Conservation (phyloP, 805 yeast species). For the Jamesozyma hellenica region DNA sequence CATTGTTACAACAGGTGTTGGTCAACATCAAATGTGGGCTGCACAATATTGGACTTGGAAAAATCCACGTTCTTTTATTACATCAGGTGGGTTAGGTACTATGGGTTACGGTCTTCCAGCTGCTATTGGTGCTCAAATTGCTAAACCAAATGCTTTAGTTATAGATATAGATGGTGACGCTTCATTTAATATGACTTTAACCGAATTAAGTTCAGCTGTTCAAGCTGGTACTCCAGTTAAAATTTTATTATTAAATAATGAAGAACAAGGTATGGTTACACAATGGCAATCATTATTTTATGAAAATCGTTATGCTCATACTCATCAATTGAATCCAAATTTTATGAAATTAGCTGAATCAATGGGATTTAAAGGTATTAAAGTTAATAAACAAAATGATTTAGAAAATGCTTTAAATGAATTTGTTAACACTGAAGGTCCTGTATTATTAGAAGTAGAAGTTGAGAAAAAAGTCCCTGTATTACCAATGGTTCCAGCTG, state of each 20-base stretch:
- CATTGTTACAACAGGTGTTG: constrained; percentile 94
- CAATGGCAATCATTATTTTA: constrained; percentile 98
- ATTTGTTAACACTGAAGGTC: constrained; percentile 70
- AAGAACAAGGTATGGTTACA: constrained; percentile 99
- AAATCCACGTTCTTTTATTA: constrained; percentile 82
- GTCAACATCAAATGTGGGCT: constrained; percentile 99
- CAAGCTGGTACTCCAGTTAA: constrained; percentile 90
- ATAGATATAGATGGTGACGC: constrained; percentile 99
- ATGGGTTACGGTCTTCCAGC: constrained; percentile 98
- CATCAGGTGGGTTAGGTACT: constrained; percentile 98
- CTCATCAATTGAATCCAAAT: constrained; percentile 92
- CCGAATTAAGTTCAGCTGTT: constrained; percentile 87
- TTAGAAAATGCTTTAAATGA: constrained; percentile 47
- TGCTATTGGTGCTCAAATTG: constrained; percentile 97
- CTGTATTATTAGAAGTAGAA: constrained; percentile 80
- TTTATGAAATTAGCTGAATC: constrained; percentile 89
- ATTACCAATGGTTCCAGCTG: constrained; percentile 96
- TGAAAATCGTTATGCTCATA: constrained; percentile 95
- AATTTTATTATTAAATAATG: constrained; percentile 82
- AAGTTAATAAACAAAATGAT: constrained; percentile 60
- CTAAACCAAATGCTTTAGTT: constrained; percentile 87
- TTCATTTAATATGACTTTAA: constrained; percentile 95
- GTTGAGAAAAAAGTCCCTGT: constrained; percentile 90
- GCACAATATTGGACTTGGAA: constrained; percentile 96
- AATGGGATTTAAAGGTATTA: constrained; percentile 82